Evolutionary conservation across 257 asterid genomes (phyloP).

Genomic region (Petrea volubilis): DNA sequence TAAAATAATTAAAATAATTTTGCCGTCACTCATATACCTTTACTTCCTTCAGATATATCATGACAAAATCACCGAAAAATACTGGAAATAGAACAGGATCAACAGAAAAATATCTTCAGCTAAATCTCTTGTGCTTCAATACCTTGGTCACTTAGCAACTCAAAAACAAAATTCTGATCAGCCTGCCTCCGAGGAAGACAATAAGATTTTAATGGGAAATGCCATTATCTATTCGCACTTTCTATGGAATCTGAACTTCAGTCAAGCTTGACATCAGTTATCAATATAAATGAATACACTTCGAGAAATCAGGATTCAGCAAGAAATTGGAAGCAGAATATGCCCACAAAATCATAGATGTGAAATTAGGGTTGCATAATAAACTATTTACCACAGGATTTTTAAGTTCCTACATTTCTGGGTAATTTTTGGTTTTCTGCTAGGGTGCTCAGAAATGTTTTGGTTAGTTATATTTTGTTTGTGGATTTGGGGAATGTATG

Average conservation of each 20-base stretch:
- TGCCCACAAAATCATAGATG: not conserved
- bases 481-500: no score
- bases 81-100: not conserved
- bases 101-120: not conserved
- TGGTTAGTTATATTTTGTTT: no score
- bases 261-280: not conserved
- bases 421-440: no score
- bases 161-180: constrained; percentile 8
- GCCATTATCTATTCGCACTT: not conserved
- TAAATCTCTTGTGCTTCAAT: not conserved
- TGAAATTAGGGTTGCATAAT: not conserved
- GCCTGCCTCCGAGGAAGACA: not conserved
- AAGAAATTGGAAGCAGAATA: constrained; percentile 1
- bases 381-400: not conserved
- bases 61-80: not conserved
- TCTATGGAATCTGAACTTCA: not conserved
- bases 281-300: not conserved
- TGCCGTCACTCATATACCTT: no score
- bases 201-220: not conserved
- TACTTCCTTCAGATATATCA: not conserved
- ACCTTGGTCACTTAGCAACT: not conserved
- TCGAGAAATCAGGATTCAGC: constrained; percentile 1
- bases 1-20: no score
- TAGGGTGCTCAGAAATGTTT: no score
- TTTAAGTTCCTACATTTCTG: not conserved